Base-by-base conservation (phyloP, 352 stramenopile genomes). In the Phytophthora rubi region DNA sequence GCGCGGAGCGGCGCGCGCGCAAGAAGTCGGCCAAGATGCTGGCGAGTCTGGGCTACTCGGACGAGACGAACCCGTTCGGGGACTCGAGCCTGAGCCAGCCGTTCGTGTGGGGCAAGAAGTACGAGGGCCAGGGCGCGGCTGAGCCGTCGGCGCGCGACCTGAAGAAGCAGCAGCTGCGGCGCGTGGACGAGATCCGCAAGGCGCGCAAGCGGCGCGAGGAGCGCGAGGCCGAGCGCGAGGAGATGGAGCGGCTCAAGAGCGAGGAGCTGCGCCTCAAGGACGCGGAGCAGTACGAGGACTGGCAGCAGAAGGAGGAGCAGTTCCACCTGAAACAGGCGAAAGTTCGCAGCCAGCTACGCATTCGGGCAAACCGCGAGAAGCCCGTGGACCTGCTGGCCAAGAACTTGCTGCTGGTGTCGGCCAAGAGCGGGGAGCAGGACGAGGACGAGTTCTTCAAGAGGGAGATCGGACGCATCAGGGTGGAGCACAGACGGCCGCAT, bases 21-120 rank as follows among this genome's bases (percentile, higher is more conserved):
- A 92, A 91, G 70, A 85, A 89, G 51, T 80, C 87, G 5, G 77
- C 86, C 47, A 95, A 95, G 58, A 75, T 96, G 68, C 77, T 95
- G 28, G 77, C 85, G 44, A 78, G 76, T 32, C 86, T 99, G 71
- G 97, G 97, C 39, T 99, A 99, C 80, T 98, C 97, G n/a, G 97
- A 99, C 76, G 97, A 99, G 18, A 92, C 97, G 47, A 99, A 99
- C 79, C 98, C 98, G 51, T 99, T 99, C 62, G 95, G 97, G 21
- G 98, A 99, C 82, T 91, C 96, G 18, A 99, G 99, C 71, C 80
- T 99, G 48, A 95, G 96, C 59, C 87, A 99, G 71, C 95, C 91
- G 8, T 99, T 99, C 74, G 93, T 98, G 4, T 99, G 98, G 97
- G 91, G 91, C 59, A 99, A 99, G 72, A 99, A 99, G 75, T 91